Evolutionary conservation across 2,329 filamentous ascomycete genomes (phyloP).

Genomic region (Fusarium sororula): DNA sequence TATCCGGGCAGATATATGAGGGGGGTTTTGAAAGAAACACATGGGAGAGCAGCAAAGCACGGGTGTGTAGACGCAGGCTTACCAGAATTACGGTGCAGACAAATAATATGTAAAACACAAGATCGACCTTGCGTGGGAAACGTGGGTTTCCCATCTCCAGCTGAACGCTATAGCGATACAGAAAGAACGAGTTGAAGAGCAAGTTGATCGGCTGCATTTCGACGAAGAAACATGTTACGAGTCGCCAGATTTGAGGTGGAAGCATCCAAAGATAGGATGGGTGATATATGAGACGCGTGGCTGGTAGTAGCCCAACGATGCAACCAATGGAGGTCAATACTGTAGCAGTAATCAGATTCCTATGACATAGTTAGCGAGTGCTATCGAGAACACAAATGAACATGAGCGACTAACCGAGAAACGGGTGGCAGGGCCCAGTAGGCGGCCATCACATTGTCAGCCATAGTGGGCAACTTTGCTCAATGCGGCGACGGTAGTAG

Average conservation of each 20-base stretch:
- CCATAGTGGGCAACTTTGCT: conserved; percentile 48
- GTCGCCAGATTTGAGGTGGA: conserved; percentile 56
- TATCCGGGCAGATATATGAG: conserved; percentile 84
- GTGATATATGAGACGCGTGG: conserved; percentile 62
- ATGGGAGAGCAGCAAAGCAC: conserved; percentile 28
- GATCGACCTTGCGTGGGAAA: conserved; percentile 79
- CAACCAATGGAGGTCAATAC: conserved; percentile 69
- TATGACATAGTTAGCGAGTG: conserved; percentile 49
- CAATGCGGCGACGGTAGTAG: conserved; percentile 19
- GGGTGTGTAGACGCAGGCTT: conserved; percentile 59
- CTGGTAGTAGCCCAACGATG: conserved; percentile 63
- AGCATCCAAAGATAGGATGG: conserved; percentile 61
- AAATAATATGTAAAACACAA: conserved; percentile 83
- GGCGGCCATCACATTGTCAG: conserved; percentile 44
- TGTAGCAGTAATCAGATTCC: conserved; percentile 71
- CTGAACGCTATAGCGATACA: conserved; percentile 80
- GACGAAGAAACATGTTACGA: conserved; percentile 54
- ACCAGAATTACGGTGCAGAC: conserved; percentile 78
- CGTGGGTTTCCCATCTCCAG: conserved; percentile 77
- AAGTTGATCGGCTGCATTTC: conserved; percentile 56
- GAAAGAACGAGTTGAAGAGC: conserved; percentile 77
- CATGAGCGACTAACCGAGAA: conserved; percentile 49
- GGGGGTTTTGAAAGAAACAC: conserved; percentile 40
- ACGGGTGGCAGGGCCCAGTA: conserved; percentile 55
- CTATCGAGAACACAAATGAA: neutral